Base-by-base conservation (phyloP, 1,139 yeast species). In the Arxiozyma heterogenica region DNA sequence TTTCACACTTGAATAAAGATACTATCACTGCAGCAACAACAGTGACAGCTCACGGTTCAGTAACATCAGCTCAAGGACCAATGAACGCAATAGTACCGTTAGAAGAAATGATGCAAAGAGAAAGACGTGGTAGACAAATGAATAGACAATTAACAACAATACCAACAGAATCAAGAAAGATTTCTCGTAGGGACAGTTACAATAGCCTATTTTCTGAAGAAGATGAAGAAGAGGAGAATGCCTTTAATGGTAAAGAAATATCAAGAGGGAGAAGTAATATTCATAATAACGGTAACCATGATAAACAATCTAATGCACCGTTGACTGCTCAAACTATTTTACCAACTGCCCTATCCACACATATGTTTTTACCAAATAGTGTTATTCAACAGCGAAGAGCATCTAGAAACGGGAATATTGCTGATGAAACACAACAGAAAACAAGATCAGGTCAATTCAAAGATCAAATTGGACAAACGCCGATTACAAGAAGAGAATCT, bases 291-390 rank as follows among this genome's bases (percentile, higher is more conserved):
- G 15, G 17, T 15, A 22, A 22, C 18, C 49, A 44, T 4, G 27
- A 43, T 22, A 17, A 27, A 45, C 49, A 73, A 55, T 77, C 81
- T 0, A 77, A 75, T 60, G 81, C 81, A 1, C 81, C 81, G 27
- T 74, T 78, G 8, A 75, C 81, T 1, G 81, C 81, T 0, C 70
- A 78, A 1, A 77, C 80, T 0, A 64, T 78, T 21, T 64, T 78
- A 46, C 81, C 82, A 22, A 77, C 80, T 3, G 82, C 82, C 0
- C 64, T 78, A 42, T 71, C 80, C 3, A 78, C 82, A 1, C 82
- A 78, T 60, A 78, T 78, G 80, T 78, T 78, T 61, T 59, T 77
- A 44, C 81, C 82, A 5, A 78, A 78, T 53, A 62, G 63, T 54
- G 58, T 67, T 18, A 64, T 60, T 47, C 69, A 67, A 55, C 68